Evolutionary conservation across 495 filamentous ascomycete genomes (phyloP).

Genomic region (Tuber magnatum): DNA sequence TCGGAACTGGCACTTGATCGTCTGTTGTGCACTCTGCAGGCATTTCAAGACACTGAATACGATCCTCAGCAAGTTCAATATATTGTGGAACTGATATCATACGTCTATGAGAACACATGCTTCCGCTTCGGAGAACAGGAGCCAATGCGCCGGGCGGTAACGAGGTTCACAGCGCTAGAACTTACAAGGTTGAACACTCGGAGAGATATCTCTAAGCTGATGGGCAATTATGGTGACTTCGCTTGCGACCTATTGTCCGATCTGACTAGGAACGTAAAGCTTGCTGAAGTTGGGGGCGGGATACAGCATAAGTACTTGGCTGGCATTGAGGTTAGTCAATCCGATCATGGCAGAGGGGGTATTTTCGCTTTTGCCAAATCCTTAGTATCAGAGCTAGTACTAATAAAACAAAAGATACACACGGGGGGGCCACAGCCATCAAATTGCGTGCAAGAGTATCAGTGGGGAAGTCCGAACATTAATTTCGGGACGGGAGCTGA

Average conservation of each 20-base stretch:
- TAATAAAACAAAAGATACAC: neutral
- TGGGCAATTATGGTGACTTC: constrained; percentile 7
- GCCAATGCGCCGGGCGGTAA: constrained; percentile 7
- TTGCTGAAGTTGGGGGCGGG: neutral
- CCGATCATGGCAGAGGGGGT: neutral
- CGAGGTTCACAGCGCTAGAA: constrained; percentile 12
- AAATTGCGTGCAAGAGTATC: neutral
- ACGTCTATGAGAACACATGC: constrained; percentile 18
- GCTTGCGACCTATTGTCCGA: constrained; percentile 11
- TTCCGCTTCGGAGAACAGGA: neutral
- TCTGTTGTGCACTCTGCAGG: constrained; percentile 6
- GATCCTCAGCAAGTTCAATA: neutral
- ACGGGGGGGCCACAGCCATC: neutral
- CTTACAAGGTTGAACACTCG: neutral
- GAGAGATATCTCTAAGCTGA: neutral
- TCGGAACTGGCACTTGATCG: constrained; percentile 4
- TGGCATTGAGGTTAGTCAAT: neutral
- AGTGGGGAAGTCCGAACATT: neutral
- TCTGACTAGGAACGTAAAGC: constrained; percentile 8
- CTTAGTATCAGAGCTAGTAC: neutral
- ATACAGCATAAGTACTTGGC: neutral
- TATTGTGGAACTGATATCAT: neutral
- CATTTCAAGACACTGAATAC: neutral
- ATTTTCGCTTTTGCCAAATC: neutral
- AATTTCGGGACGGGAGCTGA: neutral